Evolutionary conservation across 2,329 filamentous ascomycete species (phyloP).

Genomic region (Scleromitrula shiraiana): DNA sequence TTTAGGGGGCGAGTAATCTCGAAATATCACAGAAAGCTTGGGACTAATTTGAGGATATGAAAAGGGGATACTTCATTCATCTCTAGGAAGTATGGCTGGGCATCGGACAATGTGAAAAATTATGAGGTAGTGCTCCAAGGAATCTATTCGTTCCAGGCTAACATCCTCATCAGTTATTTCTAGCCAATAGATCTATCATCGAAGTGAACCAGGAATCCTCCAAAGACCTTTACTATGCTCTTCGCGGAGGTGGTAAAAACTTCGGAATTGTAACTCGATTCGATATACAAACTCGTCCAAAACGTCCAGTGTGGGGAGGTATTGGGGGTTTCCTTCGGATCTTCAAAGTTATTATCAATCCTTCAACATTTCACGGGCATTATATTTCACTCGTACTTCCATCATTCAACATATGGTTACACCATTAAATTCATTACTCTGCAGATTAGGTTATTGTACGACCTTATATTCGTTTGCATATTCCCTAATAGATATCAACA

Average conservation of each 20-base stretch:
- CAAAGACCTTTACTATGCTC: background rate
- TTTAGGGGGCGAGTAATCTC: slow-evolving; percentile 7
- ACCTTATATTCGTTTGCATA: background rate
- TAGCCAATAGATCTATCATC: background rate
- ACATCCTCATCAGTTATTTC: background rate
- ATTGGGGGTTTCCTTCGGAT: background rate
- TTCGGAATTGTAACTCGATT: slow-evolving; percentile 36
- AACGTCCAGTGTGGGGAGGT: slow-evolving; percentile 10
- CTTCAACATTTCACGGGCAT: background rate
- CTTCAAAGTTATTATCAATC: background rate
- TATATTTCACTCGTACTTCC: background rate
- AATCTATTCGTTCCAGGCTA: background rate
- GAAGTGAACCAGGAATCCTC: background rate
- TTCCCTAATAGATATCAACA: background rate
- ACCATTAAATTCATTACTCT: background rate
- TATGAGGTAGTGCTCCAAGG: slow-evolving; percentile 30
- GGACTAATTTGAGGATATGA: background rate
- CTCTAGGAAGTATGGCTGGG: slow-evolving; percentile 14
- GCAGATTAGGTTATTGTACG: background rate
- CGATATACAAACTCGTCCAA: slow-evolving; percentile 17
- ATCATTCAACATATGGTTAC: background rate
- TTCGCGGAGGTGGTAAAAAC: slow-evolving; percentile 27
- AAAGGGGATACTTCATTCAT: slow-evolving; percentile 14
- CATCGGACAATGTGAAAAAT: slow-evolving; percentile 15
- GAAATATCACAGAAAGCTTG: background rate